Evolutionary conservation across 23 red algal genomes (phyloP).

Genomic region (Gracilariopsis chorda): DNA sequence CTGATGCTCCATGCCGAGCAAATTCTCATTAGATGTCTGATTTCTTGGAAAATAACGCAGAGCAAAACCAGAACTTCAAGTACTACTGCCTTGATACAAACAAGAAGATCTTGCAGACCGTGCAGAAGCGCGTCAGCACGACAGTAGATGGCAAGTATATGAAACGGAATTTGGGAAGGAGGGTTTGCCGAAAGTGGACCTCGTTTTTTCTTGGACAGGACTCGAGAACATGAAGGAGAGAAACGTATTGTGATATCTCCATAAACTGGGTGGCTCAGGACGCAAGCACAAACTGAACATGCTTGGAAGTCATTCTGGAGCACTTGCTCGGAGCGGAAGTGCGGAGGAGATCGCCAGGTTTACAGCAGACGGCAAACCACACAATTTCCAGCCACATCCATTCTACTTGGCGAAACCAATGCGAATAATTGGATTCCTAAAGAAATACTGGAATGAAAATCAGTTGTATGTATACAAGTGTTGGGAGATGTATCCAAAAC

Average conservation of each 20-base stretch:
- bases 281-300: not conserved
- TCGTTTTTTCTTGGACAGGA: constrained; percentile 43
- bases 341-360: constrained; percentile 3
- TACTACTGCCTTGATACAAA: constrained; percentile 31
- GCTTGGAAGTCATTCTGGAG: constrained; percentile 16
- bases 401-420: constrained; percentile 15
- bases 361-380: not conserved
- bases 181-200: constrained; percentile 5
- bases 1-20: constrained; percentile 53
- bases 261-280: not conserved
- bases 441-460: not conserved
- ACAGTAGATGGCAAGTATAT: too few species aligned
- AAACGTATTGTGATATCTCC: not conserved
- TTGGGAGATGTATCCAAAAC: too few species aligned
- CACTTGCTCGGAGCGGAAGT: not conserved
- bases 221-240: constrained; percentile 25
- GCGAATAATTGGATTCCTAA: not conserved
- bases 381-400: not conserved
- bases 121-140: too few species aligned
- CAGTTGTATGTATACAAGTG: constrained; percentile 32
- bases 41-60: not conserved
- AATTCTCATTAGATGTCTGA: constrained; percentile 32
- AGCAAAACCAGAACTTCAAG: not conserved
- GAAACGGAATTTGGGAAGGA: not conserved
- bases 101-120: not conserved